Percentiles rank a stretch among this genome's conserved stretches.
Evolutionary conservation across 2,329 filamentous ascomycete genomes (phyloP).

Genomic region (Pseudocercospora musae): DNA sequence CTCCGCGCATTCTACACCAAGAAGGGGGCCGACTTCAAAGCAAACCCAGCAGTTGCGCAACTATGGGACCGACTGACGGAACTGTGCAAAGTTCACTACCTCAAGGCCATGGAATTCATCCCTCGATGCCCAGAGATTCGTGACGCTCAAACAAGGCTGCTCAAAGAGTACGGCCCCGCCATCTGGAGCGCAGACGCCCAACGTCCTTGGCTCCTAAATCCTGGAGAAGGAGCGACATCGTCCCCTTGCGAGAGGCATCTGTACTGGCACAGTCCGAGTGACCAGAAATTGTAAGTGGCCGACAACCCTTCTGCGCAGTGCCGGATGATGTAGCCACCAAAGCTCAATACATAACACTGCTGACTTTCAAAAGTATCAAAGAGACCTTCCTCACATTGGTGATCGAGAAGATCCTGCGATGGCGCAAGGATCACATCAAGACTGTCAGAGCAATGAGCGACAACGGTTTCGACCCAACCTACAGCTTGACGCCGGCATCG

Average conservation of each 20-base stretch:
- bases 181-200: background rate
- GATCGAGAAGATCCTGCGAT: conserved; percentile 1
- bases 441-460: background rate
- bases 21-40: background rate
- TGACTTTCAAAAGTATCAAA: background rate
- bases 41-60: background rate
- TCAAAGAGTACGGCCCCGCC: background rate
- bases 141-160: background rate
- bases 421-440: conserved; percentile 4
- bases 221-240: background rate
- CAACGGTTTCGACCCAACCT: background rate
- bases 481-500: background rate
- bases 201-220: conserved; percentile 4
- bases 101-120: conserved; percentile 4
- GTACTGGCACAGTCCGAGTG: background rate
- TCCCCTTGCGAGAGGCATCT: conserved; percentile 1
- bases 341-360: too few species aligned
- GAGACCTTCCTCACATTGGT: background rate
- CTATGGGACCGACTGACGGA: background rate
- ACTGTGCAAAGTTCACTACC: conserved; percentile 5
- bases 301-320: too few species aligned
- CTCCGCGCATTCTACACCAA: conserved; percentile 5
- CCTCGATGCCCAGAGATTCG: background rate
- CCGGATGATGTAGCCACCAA: too few species aligned
- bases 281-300: conserved; percentile 4